Evolutionary conservation across 345 rosid genomes (phyloP).

Genomic region (Kandelia obovata): DNA sequence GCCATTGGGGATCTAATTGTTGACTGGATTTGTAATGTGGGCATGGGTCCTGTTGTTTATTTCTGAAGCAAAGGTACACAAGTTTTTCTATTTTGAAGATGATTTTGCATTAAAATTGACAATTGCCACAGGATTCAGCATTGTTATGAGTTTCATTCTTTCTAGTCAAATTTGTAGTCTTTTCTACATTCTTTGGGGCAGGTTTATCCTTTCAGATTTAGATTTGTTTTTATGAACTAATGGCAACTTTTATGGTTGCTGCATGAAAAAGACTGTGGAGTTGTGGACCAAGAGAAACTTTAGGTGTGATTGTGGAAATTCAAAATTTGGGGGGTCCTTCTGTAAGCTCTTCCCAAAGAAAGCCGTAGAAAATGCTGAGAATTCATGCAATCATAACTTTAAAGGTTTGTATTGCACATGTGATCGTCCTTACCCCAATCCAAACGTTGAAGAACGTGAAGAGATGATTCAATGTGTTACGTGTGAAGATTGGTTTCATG

Average conservation of each 20-base stretch:
- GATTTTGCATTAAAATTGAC: too few relatives aligned
- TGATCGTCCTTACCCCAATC: slow-evolving; percentile 81
- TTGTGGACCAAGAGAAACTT: slow-evolving; percentile 97
- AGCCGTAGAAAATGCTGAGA: slow-evolving; percentile 68
- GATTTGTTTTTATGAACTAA: background rate
- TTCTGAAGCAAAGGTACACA: background rate
- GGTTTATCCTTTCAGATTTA: background rate
- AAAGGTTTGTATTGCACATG: slow-evolving; percentile 90
- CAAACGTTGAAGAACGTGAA: slow-evolving; percentile 78
- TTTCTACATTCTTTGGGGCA: background rate
- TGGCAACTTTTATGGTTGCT: slow-evolving; percentile 3
- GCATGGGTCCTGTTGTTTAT: background rate
- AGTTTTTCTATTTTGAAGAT: too few relatives aligned
- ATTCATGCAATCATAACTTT: slow-evolving; percentile 84
- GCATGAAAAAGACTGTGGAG: slow-evolving; percentile 57
- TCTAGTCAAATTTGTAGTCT: background rate
- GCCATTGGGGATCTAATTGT: background rate
- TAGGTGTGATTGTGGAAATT: slow-evolving; percentile 92
- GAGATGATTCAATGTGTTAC: slow-evolving; percentile 97
- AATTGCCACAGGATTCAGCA: too few relatives aligned
- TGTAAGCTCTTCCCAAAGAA: slow-evolving; percentile 83
- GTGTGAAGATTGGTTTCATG: slow-evolving; percentile 99
- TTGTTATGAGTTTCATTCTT: background rate
- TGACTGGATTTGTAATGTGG: background rate
- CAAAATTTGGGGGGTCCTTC: slow-evolving; percentile 67